Evolutionary conservation across 148 eudicot species (phyloP).

Genomic region (Rhododendron ferrugineum): DNA sequence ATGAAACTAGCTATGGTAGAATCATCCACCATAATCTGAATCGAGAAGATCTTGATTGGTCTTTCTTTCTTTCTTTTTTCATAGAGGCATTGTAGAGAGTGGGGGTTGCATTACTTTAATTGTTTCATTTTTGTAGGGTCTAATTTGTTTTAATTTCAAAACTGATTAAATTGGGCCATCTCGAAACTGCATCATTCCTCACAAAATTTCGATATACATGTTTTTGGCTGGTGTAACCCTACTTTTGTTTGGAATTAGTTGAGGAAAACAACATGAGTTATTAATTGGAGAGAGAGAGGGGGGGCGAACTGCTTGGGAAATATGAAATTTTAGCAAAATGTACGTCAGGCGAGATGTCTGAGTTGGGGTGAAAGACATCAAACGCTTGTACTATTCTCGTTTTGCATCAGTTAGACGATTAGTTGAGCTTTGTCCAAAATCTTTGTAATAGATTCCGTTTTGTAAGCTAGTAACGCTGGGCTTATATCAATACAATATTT

Average conservation of each 20-base stretch:
- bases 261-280: not conserved
- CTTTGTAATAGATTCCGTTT: too few relatives aligned
- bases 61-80: not conserved
- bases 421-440: too few relatives aligned
- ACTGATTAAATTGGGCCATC: not conserved
- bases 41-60: not conserved
- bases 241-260: not conserved
- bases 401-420: too few relatives aligned
- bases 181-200: not conserved
- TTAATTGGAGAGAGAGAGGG: not conserved
- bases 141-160: not conserved
- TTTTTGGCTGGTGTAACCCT: not conserved
- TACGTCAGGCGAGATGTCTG: too few relatives aligned
- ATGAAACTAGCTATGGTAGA: not conserved
- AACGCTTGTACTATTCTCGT: too few relatives aligned
- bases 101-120: too few relatives aligned
- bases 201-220: not conserved
- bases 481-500: too few relatives aligned
- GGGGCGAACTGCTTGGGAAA: too few relatives aligned
- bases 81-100: not conserved
- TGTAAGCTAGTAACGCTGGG: too few relatives aligned
- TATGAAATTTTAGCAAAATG: too few relatives aligned
- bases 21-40: not conserved
- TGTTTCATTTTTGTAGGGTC: not conserved
- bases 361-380: too few relatives aligned